Conservation (phyloP, 202 grass and related monocot genomes). For the Digitaria exilis region DNA sequence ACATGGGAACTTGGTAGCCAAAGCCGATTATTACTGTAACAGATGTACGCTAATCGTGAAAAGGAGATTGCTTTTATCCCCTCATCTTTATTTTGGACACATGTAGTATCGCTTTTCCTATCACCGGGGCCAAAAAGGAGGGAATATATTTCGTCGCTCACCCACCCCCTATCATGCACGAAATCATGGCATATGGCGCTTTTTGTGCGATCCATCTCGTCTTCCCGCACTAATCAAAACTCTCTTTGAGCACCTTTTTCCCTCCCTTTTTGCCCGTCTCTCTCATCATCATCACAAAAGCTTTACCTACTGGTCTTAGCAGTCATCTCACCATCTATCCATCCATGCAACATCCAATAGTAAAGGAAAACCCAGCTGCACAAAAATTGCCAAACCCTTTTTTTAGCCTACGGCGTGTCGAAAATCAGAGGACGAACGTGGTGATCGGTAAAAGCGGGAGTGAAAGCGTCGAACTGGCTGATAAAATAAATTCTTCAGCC, state of each 20-base stretch:
- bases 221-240: conserved; percentile 14
- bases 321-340: neutral
- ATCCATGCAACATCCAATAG: neutral
- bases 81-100: conserved; percentile 18
- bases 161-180: conserved; percentile 36
- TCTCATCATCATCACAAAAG: conserved; percentile 8
- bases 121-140: neutral
- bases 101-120: conserved; percentile 11
- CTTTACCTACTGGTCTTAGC: neutral
- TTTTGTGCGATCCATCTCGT: conserved; percentile 19
- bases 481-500: too few relatives aligned
- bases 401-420: neutral
- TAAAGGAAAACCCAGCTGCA: neutral
- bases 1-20: neutral
- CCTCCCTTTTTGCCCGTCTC: neutral
- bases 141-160: conserved; percentile 43
- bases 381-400: neutral
- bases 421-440: neutral
- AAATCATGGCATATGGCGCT: conserved; percentile 37
- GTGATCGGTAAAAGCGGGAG: conserved; percentile 13
- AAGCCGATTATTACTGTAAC: neutral
- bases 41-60: conserved; percentile 2
- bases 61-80: conserved; percentile 16
- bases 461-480: neutral
- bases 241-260: conserved; percentile 7